A percentile compares a stretch with the other conserved stretches of the same genome.
Evolutionary conservation across 1,139 yeast species (phyloP).

Genomic region (Taphrina communis): DNA sequence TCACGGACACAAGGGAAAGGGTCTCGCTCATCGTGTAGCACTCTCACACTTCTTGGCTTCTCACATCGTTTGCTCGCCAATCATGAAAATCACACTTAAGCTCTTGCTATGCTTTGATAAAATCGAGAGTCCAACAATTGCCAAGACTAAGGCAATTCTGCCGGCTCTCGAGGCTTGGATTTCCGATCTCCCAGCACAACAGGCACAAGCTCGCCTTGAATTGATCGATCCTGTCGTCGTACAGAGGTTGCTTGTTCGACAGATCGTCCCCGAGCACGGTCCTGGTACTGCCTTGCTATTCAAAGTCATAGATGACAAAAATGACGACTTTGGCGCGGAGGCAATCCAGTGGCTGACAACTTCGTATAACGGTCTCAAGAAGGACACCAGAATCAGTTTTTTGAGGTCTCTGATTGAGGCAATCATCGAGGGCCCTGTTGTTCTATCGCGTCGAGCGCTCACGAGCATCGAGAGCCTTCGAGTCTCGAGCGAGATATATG

Average conservation of each 20-base stretch:
- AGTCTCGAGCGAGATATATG: slow-evolving; percentile 58
- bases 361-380: slow-evolving; percentile 63
- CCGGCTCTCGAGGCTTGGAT: slow-evolving; percentile 55
- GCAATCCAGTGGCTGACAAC: slow-evolving; percentile 61
- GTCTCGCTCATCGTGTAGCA: slow-evolving; percentile 41
- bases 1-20: slow-evolving; percentile 47
- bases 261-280: slow-evolving; percentile 63
- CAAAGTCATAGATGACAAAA: slow-evolving; percentile 56
- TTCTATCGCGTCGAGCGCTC: slow-evolving; percentile 61
- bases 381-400: slow-evolving; percentile 64
- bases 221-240: slow-evolving; percentile 58
- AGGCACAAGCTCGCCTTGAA: slow-evolving; percentile 23
- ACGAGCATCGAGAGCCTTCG: slow-evolving; percentile 60
- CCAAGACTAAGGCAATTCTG: slow-evolving; percentile 43
- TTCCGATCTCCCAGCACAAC: slow-evolving; percentile 52
- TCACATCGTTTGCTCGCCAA: slow-evolving; percentile 45
- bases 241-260: slow-evolving; percentile 42
- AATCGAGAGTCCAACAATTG: slow-evolving; percentile 48
- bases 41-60: slow-evolving; percentile 45
- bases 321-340: slow-evolving; percentile 59
- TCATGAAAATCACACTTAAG: slow-evolving; percentile 44
- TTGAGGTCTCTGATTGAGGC: slow-evolving; percentile 66
- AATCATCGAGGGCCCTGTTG: slow-evolving; percentile 54
- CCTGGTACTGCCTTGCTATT: slow-evolving; percentile 68
- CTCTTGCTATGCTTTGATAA: slow-evolving; percentile 44